phyloP scores from a whole-genome alignment of 371 early-diverging fungal genomes.

The Quaeritorhiza haematococci region DNA sequence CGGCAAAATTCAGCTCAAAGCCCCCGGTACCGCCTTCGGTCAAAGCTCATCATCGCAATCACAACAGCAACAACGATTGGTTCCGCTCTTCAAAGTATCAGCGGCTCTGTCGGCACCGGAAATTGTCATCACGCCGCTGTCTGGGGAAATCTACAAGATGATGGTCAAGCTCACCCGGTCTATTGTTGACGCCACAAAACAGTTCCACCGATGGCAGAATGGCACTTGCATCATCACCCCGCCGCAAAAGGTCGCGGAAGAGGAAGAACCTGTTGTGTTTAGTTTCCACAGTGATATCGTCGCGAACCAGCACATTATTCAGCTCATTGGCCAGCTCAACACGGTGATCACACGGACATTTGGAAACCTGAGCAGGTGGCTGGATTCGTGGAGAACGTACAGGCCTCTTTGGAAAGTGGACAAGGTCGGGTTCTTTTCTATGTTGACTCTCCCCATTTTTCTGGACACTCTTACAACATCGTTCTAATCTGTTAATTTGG shows the following conservation, averaged over 20 bases:
- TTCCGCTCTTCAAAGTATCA: constrained; percentile 47
- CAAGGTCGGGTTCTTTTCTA: constrained; percentile 29
- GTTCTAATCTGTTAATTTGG: not conserved
- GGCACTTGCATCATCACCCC: constrained; percentile 52
- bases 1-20: not conserved
- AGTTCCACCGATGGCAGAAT: constrained; percentile 55
- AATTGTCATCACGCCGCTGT: constrained; percentile 47
- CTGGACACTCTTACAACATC: not conserved
- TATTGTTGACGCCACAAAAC: constrained; percentile 49
- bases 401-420: constrained; percentile 61
- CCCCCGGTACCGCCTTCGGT: not conserved
- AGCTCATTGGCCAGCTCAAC: constrained; percentile 37
- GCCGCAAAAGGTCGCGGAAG: constrained; percentile 45
- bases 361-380: constrained; percentile 37
- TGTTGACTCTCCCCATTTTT: not conserved
- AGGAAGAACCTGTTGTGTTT: constrained; percentile 48
- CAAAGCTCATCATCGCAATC: constrained; percentile 2
- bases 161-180: constrained; percentile 49
- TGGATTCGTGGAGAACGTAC: constrained; percentile 55
- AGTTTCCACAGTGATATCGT: constrained; percentile 50
- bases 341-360: constrained; percentile 41
- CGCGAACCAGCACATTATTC: constrained; percentile 32
- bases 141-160: constrained; percentile 51
- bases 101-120: constrained; percentile 54
- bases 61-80: constrained; percentile 11